Evolutionary conservation across 2,329 filamentous ascomycete genomes (phyloP).

Genomic region (Exophiala oligosperma): DNA sequence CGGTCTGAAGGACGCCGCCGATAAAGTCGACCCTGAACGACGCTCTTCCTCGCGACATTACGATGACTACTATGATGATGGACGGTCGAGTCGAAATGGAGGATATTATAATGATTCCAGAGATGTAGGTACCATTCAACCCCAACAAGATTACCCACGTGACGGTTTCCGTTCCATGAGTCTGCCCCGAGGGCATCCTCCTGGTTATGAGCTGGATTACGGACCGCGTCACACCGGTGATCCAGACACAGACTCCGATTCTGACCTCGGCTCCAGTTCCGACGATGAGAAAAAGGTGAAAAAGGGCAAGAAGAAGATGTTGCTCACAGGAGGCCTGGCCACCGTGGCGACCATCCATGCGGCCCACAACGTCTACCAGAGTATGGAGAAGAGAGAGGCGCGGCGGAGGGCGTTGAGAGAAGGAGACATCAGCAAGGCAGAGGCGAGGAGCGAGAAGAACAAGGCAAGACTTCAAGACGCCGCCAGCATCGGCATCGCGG

Average conservation of each 20-base stretch:
- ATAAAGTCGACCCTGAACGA: conserved; percentile 32
- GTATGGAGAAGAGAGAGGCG: conserved; percentile 63
- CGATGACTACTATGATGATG: conserved; percentile 45
- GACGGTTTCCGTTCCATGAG: conserved; percentile 29
- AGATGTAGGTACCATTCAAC: conserved; percentile 45
- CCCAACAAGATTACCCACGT: conserved; percentile 29
- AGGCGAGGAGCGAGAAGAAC: conserved; percentile 62
- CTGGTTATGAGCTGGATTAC: conserved; percentile 27
- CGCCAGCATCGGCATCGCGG: conserved; percentile 66
- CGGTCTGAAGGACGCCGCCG: conserved; percentile 39
- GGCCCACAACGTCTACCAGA: conserved; percentile 63
- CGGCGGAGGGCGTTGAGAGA: conserved; percentile 60
- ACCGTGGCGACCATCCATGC: conserved; percentile 70
- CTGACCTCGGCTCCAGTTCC: conserved; percentile 57
- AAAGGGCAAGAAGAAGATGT: conserved; percentile 66
- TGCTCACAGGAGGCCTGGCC: conserved; percentile 65
- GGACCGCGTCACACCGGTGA: conserved; percentile 29
- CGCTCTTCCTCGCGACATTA: conserved; percentile 32
- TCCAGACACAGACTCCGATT: conserved; percentile 43
- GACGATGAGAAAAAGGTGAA: conserved; percentile 64
- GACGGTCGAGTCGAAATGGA: conserved; percentile 36
- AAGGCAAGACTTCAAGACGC: conserved; percentile 66
- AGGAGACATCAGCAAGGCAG: conserved; percentile 62
- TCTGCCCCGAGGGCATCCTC: conserved; percentile 26
- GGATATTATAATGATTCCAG: conserved; percentile 38